phyloP scores from a whole-genome alignment of 805 yeast species.

The Kluyveromyces nonfermentans region DNA sequence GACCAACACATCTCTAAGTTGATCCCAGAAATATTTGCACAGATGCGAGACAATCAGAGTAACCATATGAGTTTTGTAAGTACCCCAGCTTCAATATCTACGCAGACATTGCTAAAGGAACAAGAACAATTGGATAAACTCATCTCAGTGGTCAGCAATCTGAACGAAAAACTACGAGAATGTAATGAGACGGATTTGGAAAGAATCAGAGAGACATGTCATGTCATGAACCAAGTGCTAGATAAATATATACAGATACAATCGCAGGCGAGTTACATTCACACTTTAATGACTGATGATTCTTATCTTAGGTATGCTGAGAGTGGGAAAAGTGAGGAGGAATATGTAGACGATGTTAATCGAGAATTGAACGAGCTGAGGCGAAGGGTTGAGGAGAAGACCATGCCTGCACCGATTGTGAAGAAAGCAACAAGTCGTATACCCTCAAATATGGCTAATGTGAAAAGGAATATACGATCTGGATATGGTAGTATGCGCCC shows the following conservation, averaged over 20 bases:
- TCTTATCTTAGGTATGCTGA: conserved; percentile 21
- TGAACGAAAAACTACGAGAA: conserved; percentile 13
- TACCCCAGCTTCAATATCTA: conserved; percentile 12
- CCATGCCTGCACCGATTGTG: background rate
- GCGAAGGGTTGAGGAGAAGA: conserved; percentile 8
- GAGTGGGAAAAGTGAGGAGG: conserved; percentile 18
- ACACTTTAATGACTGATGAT: conserved; percentile 36
- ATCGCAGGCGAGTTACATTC: conserved; percentile 51
- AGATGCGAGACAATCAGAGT: conserved; percentile 21
- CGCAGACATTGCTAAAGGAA: conserved; percentile 25
- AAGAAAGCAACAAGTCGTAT: background rate
- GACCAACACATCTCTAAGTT: conserved; percentile 19
- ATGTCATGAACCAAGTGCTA: conserved; percentile 39
- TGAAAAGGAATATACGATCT: background rate
- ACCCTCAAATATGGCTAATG: background rate
- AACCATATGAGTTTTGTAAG: conserved; percentile 2
- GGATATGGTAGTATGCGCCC: background rate
- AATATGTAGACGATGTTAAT: conserved; percentile 7
- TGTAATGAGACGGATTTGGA: conserved; percentile 23
- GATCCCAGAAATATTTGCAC: conserved; percentile 27
- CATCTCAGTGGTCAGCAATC: conserved; percentile 20
- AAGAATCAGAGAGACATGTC: conserved; percentile 34
- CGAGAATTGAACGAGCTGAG: conserved; percentile 15
- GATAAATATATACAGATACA: conserved; percentile 54
- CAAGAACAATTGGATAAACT: conserved; percentile 24